phyloP scores from a whole-genome alignment of 2,329 filamentous ascomycete genomes.

The Stromatinia cepivora region DNA sequence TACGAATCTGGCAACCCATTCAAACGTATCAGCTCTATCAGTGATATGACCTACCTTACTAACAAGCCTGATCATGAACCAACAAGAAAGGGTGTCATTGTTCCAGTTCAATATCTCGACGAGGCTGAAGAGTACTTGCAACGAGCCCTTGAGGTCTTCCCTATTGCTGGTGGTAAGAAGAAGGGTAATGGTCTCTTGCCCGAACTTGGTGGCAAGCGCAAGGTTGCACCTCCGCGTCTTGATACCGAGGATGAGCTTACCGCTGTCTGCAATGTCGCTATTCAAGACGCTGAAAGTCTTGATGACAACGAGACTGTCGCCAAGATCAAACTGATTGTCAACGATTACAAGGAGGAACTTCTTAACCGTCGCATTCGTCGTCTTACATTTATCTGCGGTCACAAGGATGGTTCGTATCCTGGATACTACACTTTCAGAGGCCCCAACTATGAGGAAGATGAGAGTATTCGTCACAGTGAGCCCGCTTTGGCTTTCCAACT shows the following conservation, averaged over 20 bases:
- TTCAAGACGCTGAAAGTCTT: slow-evolving; percentile 81
- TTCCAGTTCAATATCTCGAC: slow-evolving; percentile 90
- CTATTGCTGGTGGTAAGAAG: slow-evolving; percentile 57
- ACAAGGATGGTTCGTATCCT: slow-evolving; percentile 90
- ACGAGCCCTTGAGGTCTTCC: slow-evolving; percentile 83
- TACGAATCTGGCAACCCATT: slow-evolving; percentile 62
- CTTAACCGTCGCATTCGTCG: slow-evolving; percentile 79
- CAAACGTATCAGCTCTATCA: slow-evolving; percentile 90
- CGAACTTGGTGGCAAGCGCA: slow-evolving; percentile 73
- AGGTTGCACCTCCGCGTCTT: slow-evolving; percentile 53
- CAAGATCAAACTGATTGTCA: slow-evolving; percentile 74
- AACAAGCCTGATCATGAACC: slow-evolving; percentile 74
- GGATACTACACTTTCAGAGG: slow-evolving; percentile 99
- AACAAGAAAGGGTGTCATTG: slow-evolving; percentile 86
- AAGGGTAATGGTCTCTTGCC: slow-evolving; percentile 64
- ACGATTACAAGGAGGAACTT: slow-evolving; percentile 81
- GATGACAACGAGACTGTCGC: slow-evolving; percentile 79
- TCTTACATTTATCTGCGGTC: slow-evolving; percentile 93
- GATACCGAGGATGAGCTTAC: slow-evolving; percentile 76
- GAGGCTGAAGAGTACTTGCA: slow-evolving; percentile 85
- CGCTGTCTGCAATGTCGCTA: slow-evolving; percentile 87
- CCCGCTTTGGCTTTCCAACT: slow-evolving; percentile 98
- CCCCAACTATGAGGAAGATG: slow-evolving; percentile 83
- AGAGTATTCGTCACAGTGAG: slow-evolving; percentile 95
- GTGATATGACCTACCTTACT: slow-evolving; percentile 88